Evolutionary conservation across 257 asterid genomes (phyloP), one percentile per base, ranked within the genome.

Genomic region (Capsicum baccatum): DNA sequence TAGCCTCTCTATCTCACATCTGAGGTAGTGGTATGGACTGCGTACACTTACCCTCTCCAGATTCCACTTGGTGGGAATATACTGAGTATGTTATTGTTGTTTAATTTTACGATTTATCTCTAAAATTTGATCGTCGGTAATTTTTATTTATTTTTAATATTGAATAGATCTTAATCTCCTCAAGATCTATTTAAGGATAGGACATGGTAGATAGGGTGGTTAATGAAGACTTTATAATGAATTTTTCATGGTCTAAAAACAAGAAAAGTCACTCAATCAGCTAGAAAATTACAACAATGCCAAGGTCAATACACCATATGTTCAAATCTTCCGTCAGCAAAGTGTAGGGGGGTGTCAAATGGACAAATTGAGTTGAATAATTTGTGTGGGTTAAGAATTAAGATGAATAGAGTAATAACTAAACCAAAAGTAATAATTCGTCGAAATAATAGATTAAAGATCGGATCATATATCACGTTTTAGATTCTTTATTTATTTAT

Each of bases 381-480:
- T 64, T 26, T 33, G 6, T 1, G 11, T 0, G 0, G 44, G 5
- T 26, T 5, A 2, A 55, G 17, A 1, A 2, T 26, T 5, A 2
- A 55, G 17, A 1, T 64, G 0, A 2, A 26, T 11, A 5, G 2
- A 64, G 44, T 64, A 64, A 26, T 64, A 33, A 6, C 0, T 0
- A 1, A 1, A 0, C 6, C 39, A 12, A 64, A 26, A 26, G 1
- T 12, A 11, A 64, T 33, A 0, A 33, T 33, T 7, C 0, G 4
- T 0, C 5, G 4, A 11, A 64, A 26, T 11, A 0, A 8, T 15
- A 0, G 0, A 0, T 64, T 5, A 33, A 26, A 11, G 0, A 0
- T 11, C 0, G 0, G 2, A 1, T 15, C 9, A 5, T 15, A 57
- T 57, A 15, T 3, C 16, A 57, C 6, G 2, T 57, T 57, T 15